These are phyloP conservation scores for Kernera saxatilis DNA, from an alignment of 345 rosid species.

Conservation along the genomic window DNA sequence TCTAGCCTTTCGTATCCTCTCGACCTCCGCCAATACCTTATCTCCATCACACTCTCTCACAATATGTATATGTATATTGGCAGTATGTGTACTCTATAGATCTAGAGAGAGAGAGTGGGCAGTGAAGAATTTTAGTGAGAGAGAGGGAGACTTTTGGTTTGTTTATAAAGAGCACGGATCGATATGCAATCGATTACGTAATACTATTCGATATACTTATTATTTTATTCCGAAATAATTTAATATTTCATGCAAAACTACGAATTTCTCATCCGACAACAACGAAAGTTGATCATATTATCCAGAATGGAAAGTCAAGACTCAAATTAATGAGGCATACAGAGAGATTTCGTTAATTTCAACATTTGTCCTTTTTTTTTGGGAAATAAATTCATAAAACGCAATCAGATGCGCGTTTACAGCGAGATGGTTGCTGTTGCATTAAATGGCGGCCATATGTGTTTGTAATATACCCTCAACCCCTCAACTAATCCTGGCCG, in stretches of 20 bases:
- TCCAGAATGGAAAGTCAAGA: slow-evolving; percentile 1
- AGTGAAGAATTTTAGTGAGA: slow-evolving; percentile 7
- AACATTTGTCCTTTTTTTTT: not conserved
- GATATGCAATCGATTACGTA: slow-evolving; percentile 4
- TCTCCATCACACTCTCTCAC: slow-evolving; percentile 13
- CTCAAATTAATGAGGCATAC: not conserved
- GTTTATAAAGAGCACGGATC: slow-evolving; percentile 26
- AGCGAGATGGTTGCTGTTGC: not conserved
- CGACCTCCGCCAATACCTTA: slow-evolving; percentile 38
- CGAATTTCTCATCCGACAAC: slow-evolving; percentile 12
- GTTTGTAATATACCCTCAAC: not conserved
- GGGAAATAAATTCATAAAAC: not conserved
- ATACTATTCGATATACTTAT: not conserved
- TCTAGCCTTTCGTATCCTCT: slow-evolving; percentile 47
- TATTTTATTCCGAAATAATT: not conserved
- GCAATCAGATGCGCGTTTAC: not conserved
- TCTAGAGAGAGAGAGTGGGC: not conserved
- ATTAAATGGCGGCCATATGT: slow-evolving; percentile 9
- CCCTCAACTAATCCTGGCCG: not conserved
- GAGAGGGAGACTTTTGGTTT: slow-evolving; percentile 5
- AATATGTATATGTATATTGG: not conserved
- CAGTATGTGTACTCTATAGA: not conserved
- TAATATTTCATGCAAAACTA: not conserved
- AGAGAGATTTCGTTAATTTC: not conserved
- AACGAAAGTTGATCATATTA: not conserved